Conservation (phyloP, 768 basidiomycete genomes). For the Phylloporus scabripes region DNA sequence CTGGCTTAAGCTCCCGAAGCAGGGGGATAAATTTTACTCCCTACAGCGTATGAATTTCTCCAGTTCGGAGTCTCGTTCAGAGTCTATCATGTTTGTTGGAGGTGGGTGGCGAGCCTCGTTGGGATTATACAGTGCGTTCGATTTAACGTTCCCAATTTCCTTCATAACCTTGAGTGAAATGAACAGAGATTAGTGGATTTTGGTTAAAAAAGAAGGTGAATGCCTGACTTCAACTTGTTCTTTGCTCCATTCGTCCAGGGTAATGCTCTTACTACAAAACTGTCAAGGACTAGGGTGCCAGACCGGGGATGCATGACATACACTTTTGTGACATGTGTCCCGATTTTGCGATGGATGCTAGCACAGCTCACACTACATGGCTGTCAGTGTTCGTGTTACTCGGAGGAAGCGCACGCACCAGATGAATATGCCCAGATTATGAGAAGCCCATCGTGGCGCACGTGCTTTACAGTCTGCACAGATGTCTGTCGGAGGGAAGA, state of each 20-base stretch:
- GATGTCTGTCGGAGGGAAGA: conserved; percentile 45
- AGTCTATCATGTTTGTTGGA: conserved; percentile 71
- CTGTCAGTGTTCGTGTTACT: conserved; percentile 6
- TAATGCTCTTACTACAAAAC: conserved; percentile 72
- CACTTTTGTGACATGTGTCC: conserved; percentile 93
- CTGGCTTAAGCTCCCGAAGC: background rate
- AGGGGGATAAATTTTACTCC: conserved; percentile 2
- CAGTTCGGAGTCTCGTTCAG: conserved; percentile 82
- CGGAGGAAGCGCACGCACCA: conserved; percentile 45
- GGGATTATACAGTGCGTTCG: conserved; percentile 77
- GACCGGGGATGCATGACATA: conserved; percentile 33
- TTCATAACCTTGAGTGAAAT: conserved; percentile 59
- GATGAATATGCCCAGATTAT: conserved; percentile 85
- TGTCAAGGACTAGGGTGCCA: conserved; percentile 2
- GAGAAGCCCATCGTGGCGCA: conserved; percentile 83
- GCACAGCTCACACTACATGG: conserved; percentile 72
- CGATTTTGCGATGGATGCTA: conserved; percentile 89
- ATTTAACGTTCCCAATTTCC: conserved; percentile 72
- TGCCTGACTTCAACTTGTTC: conserved; percentile 78
- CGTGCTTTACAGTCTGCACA: conserved; percentile 93
- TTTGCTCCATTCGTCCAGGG: conserved; percentile 81
- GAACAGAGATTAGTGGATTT: conserved; percentile 10
- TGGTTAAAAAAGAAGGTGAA: conserved; percentile 5
- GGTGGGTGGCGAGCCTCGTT: conserved; percentile 80
- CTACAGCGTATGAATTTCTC: conserved; percentile 87